Conservation (phyloP, 495 filamentous ascomycete species). For the Sordaria brevicollis region DNA sequence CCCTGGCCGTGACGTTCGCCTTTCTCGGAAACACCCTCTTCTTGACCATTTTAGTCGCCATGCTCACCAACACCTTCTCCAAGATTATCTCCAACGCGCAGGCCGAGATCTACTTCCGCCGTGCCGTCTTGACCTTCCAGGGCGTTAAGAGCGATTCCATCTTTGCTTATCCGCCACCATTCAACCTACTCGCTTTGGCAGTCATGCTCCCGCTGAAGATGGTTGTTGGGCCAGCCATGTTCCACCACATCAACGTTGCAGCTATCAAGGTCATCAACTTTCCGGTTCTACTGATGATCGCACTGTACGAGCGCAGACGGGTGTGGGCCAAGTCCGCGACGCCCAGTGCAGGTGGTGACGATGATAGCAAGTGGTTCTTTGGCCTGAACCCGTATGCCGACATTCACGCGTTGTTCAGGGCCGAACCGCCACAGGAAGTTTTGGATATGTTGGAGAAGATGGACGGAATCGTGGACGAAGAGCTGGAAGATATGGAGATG, state of each 20-base stretch:
- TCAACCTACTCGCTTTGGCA: constrained; percentile 50
- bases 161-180: constrained; percentile 54
- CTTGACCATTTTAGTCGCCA: constrained; percentile 55
- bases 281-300: constrained; percentile 44
- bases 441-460: constrained; percentile 27
- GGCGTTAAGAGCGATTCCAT: constrained; percentile 55
- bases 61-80: constrained; percentile 54
- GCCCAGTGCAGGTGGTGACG: not conserved
- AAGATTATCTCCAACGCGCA: constrained; percentile 50
- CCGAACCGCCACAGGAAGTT: constrained; percentile 44
- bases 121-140: constrained; percentile 54
- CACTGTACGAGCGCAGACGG: constrained; percentile 39
- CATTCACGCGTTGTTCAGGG: constrained; percentile 48
- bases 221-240: constrained; percentile 41
- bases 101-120: constrained; percentile 52
- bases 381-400: constrained; percentile 48
- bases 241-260: constrained; percentile 53
- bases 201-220: constrained; percentile 49
- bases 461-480: constrained; percentile 5
- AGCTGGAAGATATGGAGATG: not conserved
- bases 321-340: constrained; percentile 22
- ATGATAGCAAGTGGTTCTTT: constrained; percentile 37
- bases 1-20: constrained; percentile 51
- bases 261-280: constrained; percentile 44
- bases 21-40: constrained; percentile 61